These are phyloP conservation scores for Leccinum solheimii DNA, from an alignment of 1,284 basidiomycete genomes.

Conservation along the genomic window DNA sequence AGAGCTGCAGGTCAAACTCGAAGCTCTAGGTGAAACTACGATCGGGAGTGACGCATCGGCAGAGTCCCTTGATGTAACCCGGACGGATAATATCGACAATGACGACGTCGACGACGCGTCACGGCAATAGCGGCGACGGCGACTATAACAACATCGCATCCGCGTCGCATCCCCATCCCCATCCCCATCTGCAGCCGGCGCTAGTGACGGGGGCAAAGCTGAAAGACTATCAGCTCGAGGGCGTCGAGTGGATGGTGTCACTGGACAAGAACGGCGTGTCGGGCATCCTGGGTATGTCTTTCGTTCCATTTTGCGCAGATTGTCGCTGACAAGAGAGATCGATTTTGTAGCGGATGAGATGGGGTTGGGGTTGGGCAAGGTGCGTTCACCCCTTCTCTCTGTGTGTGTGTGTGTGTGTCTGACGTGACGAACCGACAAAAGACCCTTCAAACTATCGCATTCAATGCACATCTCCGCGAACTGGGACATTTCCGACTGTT, in stretches of 20 bases:
- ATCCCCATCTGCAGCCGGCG: conserved; percentile 58
- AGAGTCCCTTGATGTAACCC: conserved; percentile 61
- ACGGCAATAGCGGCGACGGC: not conserved
- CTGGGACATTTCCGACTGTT: conserved; percentile 78
- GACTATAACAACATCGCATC: not conserved
- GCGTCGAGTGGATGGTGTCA: conserved; percentile 95
- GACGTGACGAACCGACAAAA: not conserved
- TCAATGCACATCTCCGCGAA: conserved; percentile 85
- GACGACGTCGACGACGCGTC: no score
- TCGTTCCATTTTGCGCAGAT: not conserved
- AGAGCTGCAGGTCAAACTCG: conserved; percentile 77
- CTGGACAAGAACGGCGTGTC: conserved; percentile 94
- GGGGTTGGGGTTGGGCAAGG: conserved; percentile 79
- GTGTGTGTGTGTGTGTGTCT: not conserved
- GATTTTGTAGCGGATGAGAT: conserved; percentile 78
- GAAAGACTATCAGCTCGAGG: conserved; percentile 92
- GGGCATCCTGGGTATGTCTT: conserved; percentile 77
- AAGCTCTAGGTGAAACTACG: conserved; percentile 66
- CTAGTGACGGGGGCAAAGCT: conserved; percentile 84
- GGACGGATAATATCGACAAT: no score
- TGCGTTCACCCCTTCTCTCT: conserved; percentile 24
- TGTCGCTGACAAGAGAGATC: not conserved
- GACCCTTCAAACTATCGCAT: conserved; percentile 93
- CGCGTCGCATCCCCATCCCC: no score
- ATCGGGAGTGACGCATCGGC: conserved; percentile 58